A percentile compares a stretch with the other conserved stretches of the same genome.
Evolutionary conservation across 2,329 filamentous ascomycete genomes (phyloP).

Genomic region (Juglanconis juglandina): DNA sequence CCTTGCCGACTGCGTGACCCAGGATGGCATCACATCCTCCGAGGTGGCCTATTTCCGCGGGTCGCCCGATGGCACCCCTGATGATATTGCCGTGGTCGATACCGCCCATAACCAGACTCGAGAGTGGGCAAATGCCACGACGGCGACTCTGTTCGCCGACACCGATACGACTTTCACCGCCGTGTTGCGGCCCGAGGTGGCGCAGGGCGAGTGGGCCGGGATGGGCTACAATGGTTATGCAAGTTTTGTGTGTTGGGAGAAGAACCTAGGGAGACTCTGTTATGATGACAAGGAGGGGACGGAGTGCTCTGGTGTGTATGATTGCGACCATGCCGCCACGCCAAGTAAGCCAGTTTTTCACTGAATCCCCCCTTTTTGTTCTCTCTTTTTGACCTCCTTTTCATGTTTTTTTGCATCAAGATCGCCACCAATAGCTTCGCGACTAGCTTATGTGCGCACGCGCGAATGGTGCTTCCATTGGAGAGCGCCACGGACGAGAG

Average conservation of each 20-base stretch:
- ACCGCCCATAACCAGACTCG: slow-evolving; percentile 23
- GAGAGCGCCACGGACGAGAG: too few relatives aligned
- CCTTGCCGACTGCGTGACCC: slow-evolving; percentile 29
- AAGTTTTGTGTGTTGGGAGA: slow-evolving; percentile 30
- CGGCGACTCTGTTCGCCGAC: slow-evolving; percentile 26
- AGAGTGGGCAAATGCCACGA: slow-evolving; percentile 28
- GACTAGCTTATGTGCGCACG: too few relatives aligned
- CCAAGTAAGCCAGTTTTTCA: slow-evolving; percentile 21
- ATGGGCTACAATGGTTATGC: slow-evolving; percentile 30
- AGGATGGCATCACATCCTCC: slow-evolving; percentile 24
- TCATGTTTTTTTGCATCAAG: too few relatives aligned
- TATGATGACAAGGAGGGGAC: slow-evolving; percentile 22
- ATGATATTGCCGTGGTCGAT: slow-evolving; percentile 27
- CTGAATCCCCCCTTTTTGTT: too few relatives aligned
- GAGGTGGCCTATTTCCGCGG: slow-evolving; percentile 30
- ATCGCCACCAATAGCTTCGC: too few relatives aligned
- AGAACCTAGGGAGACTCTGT: slow-evolving; percentile 24
- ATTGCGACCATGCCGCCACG: slow-evolving; percentile 27
- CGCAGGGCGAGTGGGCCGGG: slow-evolving; percentile 28
- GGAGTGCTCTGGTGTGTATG: slow-evolving; percentile 28
- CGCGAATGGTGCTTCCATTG: too few relatives aligned
- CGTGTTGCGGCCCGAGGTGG: slow-evolving; percentile 25
- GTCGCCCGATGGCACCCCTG: slow-evolving; percentile 19
- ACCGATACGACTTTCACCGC: slow-evolving; percentile 29
- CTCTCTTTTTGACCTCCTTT: too few relatives aligned